Evolutionary conservation across 169 alveolate species (phyloP), one percentile per base, ranked within the genome.

Genomic region (Blepharisma undulans): DNA sequence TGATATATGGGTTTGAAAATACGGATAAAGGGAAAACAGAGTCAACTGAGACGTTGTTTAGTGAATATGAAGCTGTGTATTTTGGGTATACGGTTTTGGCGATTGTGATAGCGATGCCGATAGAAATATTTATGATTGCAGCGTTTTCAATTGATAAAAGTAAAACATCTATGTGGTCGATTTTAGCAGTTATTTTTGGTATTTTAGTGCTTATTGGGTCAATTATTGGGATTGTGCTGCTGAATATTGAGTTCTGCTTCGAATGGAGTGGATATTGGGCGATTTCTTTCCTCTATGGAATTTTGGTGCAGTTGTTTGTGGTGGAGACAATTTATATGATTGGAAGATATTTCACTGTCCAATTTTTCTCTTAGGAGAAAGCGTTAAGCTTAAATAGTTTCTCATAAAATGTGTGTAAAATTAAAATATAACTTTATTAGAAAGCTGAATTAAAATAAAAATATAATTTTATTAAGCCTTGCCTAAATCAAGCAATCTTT

Each of bases 221-320:
- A 18, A 80, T 80, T 14, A 18, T 32, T 80, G 88, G 88, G 25
- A 80, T 22, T 19, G 32, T 80, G 10, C 14, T 25, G 19, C 14
- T 80, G 74, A 18, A n/a, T 33, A 12, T 29, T 16, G 25, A 80
- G 71, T 25, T 80, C 22, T 80, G 88, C 74, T 22, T 10, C n/a
- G 72, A 80, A 12, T 80, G 88, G 88, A 18, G 36, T 27, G 88
- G 72, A 10, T 80, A 80, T 33, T 80, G 88, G 88, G 74, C 36
- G 12, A 33, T 33, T 16, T 29, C 74, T 14, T 29, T 25, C 32
- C 16, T 80, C 25, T 80, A 14, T 19, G 59, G 59, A 33, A 29
- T 32, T 32, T 10, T 80, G 14, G 16, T 80, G 72, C 74, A 80
- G 25, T 14, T 80, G 12, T 10, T n/a, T 14, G n/a, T 80, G n/a